Conservation (phyloP, 768 basidiomycete species). For the Asterophora parasitica region DNA sequence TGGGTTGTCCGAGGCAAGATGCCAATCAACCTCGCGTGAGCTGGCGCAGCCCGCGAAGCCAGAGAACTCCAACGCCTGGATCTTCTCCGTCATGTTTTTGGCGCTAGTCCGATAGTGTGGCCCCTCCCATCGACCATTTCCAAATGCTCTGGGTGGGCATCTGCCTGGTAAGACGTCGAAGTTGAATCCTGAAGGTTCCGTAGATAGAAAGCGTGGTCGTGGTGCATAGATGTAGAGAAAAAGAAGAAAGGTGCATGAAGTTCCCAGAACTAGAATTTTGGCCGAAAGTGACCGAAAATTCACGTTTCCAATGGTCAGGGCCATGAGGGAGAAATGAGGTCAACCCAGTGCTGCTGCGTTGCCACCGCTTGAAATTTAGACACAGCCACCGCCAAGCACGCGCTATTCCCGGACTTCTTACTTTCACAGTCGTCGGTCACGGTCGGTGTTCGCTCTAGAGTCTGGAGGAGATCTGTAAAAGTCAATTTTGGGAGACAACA, state of each 20-base stretch:
- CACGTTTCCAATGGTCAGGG: constrained; percentile 16
- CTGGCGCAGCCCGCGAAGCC: constrained; percentile 61
- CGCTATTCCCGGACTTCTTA: too few species aligned
- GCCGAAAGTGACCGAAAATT: constrained; percentile 17
- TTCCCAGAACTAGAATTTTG: constrained; percentile 19
- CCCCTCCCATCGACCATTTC: constrained; percentile 34
- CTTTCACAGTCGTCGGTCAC: too few species aligned
- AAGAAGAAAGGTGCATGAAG: constrained; percentile 17
- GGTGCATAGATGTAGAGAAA: constrained; percentile 23
- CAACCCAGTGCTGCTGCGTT: too few species aligned
- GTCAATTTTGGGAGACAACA: too few species aligned
- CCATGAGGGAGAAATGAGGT: constrained; percentile 3
- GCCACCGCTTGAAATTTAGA: too few species aligned
- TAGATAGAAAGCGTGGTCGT: constrained; percentile 6
- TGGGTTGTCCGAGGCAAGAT: constrained; percentile 48
- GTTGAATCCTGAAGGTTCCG: constrained; percentile 4
- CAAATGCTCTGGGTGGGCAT: constrained; percentile 31
- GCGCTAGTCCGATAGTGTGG: constrained; percentile 28
- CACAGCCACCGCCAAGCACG: too few species aligned
- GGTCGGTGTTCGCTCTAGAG: too few species aligned
- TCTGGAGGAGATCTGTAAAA: too few species aligned
- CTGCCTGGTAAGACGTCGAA: constrained; percentile 10
- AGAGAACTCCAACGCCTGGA: constrained; percentile 47
- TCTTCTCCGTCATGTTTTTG: constrained; percentile 28
- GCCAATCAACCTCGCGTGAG: constrained; percentile 59